These are phyloP conservation scores for Candida wancherniae DNA, from an alignment of 805 yeast genomes.

Conservation along the genomic window DNA sequence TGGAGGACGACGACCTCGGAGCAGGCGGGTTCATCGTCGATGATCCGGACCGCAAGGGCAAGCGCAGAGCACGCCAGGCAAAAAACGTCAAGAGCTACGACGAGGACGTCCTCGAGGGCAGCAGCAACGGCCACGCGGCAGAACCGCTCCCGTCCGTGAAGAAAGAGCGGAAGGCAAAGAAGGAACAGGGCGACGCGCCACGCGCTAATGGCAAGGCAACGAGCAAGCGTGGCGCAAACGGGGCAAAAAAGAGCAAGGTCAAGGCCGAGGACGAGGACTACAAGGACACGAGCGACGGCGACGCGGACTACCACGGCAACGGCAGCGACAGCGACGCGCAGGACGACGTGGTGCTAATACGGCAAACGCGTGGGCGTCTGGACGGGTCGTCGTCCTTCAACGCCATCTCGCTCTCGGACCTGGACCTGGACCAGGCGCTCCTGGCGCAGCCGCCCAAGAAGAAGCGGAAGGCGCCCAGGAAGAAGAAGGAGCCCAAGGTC, in stretches of 20 bases:
- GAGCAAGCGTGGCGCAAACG: not conserved
- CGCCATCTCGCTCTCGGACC: conserved; percentile 28
- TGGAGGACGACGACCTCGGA: conserved; percentile 6
- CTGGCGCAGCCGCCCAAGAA: conserved; percentile 15
- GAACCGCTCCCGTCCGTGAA: not conserved
- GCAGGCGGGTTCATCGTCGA: conserved; percentile 16
- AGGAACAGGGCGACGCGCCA: conserved; percentile 1
- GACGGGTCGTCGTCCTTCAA: conserved; percentile 21
- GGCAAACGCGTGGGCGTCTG: conserved; percentile 25
- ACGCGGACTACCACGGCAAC: conserved; percentile 1
- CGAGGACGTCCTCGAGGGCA: conserved; percentile 16
- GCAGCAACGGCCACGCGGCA: not conserved
- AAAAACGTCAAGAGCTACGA: conserved; percentile 17
- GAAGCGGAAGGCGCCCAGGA: conserved; percentile 21
- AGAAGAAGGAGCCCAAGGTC: conserved; percentile 43
- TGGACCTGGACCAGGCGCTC: conserved; percentile 15
- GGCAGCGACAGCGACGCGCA: conserved; percentile 3
- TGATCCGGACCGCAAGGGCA: conserved; percentile 14
- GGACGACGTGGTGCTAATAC: conserved; percentile 29
- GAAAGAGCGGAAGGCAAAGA: conserved; percentile 1
- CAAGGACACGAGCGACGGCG: conserved; percentile 2
- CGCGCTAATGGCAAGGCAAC: not conserved
- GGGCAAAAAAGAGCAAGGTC: not conserved
- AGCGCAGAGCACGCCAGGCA: conserved; percentile 8
- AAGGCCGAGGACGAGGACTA: conserved; percentile 5